Percentiles rank a stretch among this genome's conserved stretches.
These are phyloP conservation scores for Lophium mytilinum DNA, from an alignment of 495 filamentous ascomycete species.

Conservation along the genomic window DNA sequence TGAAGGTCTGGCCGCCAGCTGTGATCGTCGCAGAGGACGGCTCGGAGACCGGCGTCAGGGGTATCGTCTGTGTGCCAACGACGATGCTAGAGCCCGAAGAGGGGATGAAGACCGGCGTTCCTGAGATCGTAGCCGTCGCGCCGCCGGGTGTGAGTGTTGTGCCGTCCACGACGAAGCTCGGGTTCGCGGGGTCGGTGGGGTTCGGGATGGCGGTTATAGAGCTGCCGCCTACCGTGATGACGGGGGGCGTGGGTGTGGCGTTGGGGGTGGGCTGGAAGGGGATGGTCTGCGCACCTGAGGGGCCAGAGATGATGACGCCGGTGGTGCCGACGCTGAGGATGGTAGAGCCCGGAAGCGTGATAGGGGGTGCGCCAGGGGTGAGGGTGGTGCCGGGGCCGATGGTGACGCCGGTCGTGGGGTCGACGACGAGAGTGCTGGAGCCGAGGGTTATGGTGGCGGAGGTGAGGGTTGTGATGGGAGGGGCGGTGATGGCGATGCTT, in stretches of 20 bases:
- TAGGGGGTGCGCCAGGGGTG: background rate
- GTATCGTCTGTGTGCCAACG: background rate
- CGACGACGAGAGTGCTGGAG: no score
- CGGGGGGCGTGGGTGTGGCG: background rate
- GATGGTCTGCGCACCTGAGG: background rate
- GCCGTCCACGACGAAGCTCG: constrained; percentile 12
- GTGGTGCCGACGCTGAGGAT: background rate
- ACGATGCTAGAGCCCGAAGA: background rate
- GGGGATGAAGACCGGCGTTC: background rate
- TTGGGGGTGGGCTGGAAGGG: background rate
- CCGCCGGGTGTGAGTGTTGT: background rate
- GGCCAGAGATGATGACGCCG: constrained; percentile 1
- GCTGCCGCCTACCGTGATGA: constrained; percentile 23
- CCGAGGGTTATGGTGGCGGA: background rate
- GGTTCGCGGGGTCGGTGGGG: constrained; percentile 19
- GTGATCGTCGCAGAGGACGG: background rate
- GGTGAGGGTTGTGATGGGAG: no score
- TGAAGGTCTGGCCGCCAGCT: background rate
- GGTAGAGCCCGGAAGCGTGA: background rate
- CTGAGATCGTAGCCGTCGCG: background rate
- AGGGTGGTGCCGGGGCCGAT: background rate
- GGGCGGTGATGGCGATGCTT: background rate
- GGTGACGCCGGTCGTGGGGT: background rate
- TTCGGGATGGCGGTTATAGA: constrained; percentile 14
- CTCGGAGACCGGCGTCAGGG: background rate